Base-by-base conservation (phyloP, 2,329 filamentous ascomycete species). In the Fusarium camptoceras region DNA sequence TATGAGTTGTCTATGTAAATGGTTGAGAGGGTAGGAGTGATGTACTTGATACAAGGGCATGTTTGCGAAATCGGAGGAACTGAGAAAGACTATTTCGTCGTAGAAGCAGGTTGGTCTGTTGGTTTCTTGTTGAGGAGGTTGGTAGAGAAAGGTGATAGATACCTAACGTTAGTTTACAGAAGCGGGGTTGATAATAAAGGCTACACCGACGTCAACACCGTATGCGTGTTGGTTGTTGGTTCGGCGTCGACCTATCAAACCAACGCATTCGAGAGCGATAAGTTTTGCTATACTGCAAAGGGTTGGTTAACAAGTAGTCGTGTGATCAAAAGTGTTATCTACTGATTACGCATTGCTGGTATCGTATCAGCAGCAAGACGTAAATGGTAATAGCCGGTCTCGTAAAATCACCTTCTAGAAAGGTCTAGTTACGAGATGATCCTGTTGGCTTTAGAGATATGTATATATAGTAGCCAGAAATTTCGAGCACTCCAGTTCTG, bases 31-130 rank as follows among this genome's bases (percentile, higher is more conserved):
- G 28, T 18, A 68, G 9, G 71, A 73, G 27, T 73, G 71, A 15
- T 64, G 44, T 6, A 73, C 16, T 48, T 73, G 48, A 22, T 73
- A 73, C 11, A 62, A 64, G 5, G 71, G 71, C 72, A 74, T 70
- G 24, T 4, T 8, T 41, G 12, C 1, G 27, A 5, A 28, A 28
- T 12, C 4, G 25, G 12, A 37, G 9, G 27, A 9, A 18, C 9
- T 10, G 16, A 37, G 31, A 2, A 18, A 6, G 16, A 18, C 31
- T 6, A 9, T 37, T 18, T 18, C 6, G 31, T 5, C 5, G 31
- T 18, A 9, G 16, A 18, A 10, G 9, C 1, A 6, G 31, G 6
- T 37, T 18, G 5, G 5, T 37, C 16, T 34, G 31, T 34, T 34
- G 16, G 5, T 34, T 34, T 16, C 16, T 37, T 37, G 16, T 11